Base-by-base conservation (phyloP, 345 rosid genomes). In the Eucalyptus curtisii region DNA sequence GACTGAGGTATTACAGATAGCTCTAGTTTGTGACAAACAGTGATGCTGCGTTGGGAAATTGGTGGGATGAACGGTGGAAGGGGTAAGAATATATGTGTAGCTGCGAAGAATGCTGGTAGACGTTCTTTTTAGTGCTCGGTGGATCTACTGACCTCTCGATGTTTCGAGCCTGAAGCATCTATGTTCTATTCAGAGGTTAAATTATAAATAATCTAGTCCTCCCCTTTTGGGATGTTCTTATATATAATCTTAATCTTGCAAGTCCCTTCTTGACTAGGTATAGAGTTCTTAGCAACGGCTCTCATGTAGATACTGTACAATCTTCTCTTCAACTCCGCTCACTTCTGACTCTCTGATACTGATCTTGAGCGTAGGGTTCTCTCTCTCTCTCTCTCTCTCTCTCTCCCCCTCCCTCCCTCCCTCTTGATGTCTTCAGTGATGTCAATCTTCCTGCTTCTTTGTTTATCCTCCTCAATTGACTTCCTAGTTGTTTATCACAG, bases 261-360 rank as follows among this genome's bases (percentile, higher is more conserved):
- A 92, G 57, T 66, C 79, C 91, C 91, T 84, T 87, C 79, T 90
- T 86, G 86, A 91, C 71, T 87, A 86, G 87, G 86, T 59, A 57
- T 71, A 49, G 30, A 49, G 20, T 49, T 40, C 52, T 50, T 55
- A 82, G 49, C 47, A 50, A 55, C 25, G 45, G 87, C 20, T 37
- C 49, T 53, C 25, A 42, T 89, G 90, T 89, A 86, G 57, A 89
- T 71, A 87, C 76, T 86, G 88, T 71, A 68, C 49, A 86, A 86
- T 42, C 90, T 47, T 86, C 53, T 42, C 44, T 52, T 49, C 45
- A 13, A 49, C 47, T 49, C 87, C 68, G 11, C 37, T 86, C 9
- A 16, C 64, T 86, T 44, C 61, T 37, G 25, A 50, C 61, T 42
- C 55, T 27, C 66, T 86, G 42, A 49, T 48, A 40, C 87, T 86